Base-by-base conservation (phyloP, 2,329 filamentous ascomycete species). In the Zelopaecilomyces penicillatus region DNA sequence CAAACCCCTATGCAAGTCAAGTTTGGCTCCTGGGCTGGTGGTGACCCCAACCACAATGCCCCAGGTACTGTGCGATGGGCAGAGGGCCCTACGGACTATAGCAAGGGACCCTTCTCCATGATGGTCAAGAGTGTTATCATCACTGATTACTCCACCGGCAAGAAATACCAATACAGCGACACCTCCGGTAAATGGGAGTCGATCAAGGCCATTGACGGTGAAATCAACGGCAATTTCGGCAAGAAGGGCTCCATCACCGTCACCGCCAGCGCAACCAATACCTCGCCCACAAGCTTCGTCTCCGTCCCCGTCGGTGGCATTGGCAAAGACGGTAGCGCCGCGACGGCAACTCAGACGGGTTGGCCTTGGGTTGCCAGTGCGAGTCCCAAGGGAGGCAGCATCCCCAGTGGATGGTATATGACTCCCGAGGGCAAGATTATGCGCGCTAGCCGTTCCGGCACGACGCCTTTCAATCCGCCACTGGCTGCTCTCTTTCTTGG, bases 1-100 rank as follows among this genome's bases (percentile, higher is more conserved):
- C 93, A 98, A 68, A 89, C 89, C 1, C 93, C 93, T 4, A 95
- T 95, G 88, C 85, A 89, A 66, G 70, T 97, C 67, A 94, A 91
- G 66, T 82, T 97, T 56, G 93, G 93, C 49, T 73, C 85, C 45
- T 98, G 93, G 93, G 82, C 87, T 43, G 93, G 89, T 58, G 93
- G 93, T 54, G 93, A 97, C 64, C 67, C 87, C 1, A 74, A 73
- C 55, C 51, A 52, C 50, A 96, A 97, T 64, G 60, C 82, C 1
- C 63, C 74, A 10, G 93, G 93, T 46, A 97, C 91, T 11, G 87
- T 97, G 56, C 73, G 80, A 52, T 98, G 93, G 93, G 87, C 93
- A 45, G 78, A 84, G 44, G 93, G 93, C 10, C 75, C 79, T 40
- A 95, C 88, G 40, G 81, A 96, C 67, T 98, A 93, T 69, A 74